Evolutionary conservation across 2,329 filamentous ascomycete genomes (phyloP).

Genomic region (Cercospora zeina): DNA sequence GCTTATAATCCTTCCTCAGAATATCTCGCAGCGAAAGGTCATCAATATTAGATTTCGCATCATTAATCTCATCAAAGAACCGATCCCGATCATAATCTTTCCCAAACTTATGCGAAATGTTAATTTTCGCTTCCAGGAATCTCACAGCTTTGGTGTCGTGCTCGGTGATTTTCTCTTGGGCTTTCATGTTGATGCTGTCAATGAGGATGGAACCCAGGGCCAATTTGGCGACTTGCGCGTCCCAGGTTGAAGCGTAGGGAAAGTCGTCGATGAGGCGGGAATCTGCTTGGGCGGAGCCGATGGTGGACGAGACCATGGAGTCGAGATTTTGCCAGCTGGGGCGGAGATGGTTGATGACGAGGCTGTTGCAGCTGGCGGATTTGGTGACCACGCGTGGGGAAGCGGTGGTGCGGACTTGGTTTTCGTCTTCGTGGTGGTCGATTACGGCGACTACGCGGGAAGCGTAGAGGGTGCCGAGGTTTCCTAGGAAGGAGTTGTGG

Average conservation of each 20-base stretch:
- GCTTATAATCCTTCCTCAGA: conserved; percentile 80
- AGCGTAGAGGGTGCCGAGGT: conserved; percentile 56
- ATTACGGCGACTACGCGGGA: conserved; percentile 63
- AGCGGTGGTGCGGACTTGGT: conserved; percentile 51
- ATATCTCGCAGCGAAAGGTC: conserved; percentile 64
- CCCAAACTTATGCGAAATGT: conserved; percentile 40
- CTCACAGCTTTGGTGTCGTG: conserved; percentile 60
- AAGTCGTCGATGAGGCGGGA: conserved; percentile 41
- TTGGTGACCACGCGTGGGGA: conserved; percentile 63
- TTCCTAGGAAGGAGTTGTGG: conserved; percentile 71
- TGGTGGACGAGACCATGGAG: conserved; percentile 43
- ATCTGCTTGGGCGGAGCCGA: conserved; percentile 46
- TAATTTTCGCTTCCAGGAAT: conserved; percentile 60
- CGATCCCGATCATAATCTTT: conserved; percentile 53
- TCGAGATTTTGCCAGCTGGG: conserved; percentile 58
- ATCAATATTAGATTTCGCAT: conserved; percentile 68
- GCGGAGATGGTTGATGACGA: conserved; percentile 63
- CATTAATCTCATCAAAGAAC: conserved; percentile 62
- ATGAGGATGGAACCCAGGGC: conserved; percentile 70
- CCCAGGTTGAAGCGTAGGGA: conserved; percentile 45
- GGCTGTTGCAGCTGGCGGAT: conserved; percentile 70
- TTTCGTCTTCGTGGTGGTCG: conserved; percentile 78
- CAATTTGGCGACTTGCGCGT: conserved; percentile 65
- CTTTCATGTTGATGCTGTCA: conserved; percentile 67
- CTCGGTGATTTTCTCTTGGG: conserved; percentile 62